A percentile compares a stretch with the other conserved stretches of the same genome.
Conservation (phyloP, 2,329 filamentous ascomycete genomes). For the Waltergamsia citrina region DNA sequence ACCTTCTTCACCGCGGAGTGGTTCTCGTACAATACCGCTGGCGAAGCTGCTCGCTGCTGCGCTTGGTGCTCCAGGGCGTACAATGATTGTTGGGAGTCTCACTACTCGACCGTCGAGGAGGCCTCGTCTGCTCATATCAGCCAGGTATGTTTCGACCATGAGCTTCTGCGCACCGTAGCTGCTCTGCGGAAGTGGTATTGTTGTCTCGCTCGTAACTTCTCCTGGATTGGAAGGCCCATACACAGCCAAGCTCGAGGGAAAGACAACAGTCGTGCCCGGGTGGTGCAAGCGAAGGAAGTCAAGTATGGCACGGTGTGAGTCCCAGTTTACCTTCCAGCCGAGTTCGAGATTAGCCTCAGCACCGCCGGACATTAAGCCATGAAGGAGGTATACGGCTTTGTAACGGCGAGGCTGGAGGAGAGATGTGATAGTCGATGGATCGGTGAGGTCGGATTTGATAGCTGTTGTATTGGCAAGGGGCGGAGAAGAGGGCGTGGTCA, state of each 20-base stretch:
- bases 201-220: conserved; percentile 29
- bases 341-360: conserved; percentile 48
- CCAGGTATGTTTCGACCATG: conserved; percentile 35
- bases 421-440: conserved; percentile 14
- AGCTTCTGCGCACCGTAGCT: conserved; percentile 51
- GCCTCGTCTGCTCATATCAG: conserved; percentile 29
- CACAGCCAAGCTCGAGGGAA: conserved; percentile 49
- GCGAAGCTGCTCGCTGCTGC: conserved; percentile 49
- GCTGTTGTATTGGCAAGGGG: conserved; percentile 15
- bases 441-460: conserved; percentile 22
- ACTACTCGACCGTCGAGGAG: conserved; percentile 46
- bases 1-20: conserved; percentile 33
- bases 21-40: conserved; percentile 52
- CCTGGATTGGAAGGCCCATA: conserved; percentile 36
- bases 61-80: conserved; percentile 42
- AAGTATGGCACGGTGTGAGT: conserved; percentile 42
- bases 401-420: conserved; percentile 21
- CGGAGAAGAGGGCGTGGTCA: conserved; percentile 39
- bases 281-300: conserved; percentile 34
- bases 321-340: conserved; percentile 47
- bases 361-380: conserved; percentile 55
- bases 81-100: conserved; percentile 48
- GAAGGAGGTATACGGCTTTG: conserved; percentile 46
- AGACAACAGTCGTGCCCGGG: conserved; percentile 44
- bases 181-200: conserved; percentile 41